Base-by-base conservation (phyloP, 169 alveolate genomes). In the Eimeria maxima region DNA sequence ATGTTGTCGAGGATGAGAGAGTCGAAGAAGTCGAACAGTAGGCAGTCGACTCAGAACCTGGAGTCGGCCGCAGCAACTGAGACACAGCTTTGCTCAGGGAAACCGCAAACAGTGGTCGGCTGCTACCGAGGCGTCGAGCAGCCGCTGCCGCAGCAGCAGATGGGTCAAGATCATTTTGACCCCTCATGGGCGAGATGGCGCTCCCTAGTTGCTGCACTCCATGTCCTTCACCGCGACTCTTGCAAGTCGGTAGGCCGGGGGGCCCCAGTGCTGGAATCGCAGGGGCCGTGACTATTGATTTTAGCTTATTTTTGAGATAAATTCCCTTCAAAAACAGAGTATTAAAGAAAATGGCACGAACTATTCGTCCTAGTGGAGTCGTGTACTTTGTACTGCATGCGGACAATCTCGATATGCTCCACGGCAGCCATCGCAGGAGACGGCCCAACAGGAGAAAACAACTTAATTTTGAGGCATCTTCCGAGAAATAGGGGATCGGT, bases 81-180 rank as follows among this genome's bases (percentile, higher is more conserved):
- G 93, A 87, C 67, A 87, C 81, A 6, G 93, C 93, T 8, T 42
- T 47, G 83, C 65, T 33, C 29, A 87, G 45, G 42, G 93, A 87
- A 20, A 87, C 93, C 14, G 93, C 93, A 44, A 33, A 87, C 81
- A 87, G 81, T 22, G 93, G 93, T 47, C 81, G 65, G 65, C 20
- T 18, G 93, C 93, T 87, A 81, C 93, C 24, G 65, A 87, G 81
- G 65, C 93, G 93, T 24, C 80, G 93, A 22, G 44, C 93, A 16
- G 91, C 91, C n/a, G 93, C 93, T 13, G 93, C 93, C 78, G 81
- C 78, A 33, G 93, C 93, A 60, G 81, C 93, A 38, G 27, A 65
- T 33, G 74, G 92, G 42, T 27, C 69, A 16, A 80, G 67, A 44
- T 38, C 55, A 27, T 53, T 27, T 73, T 73, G 83, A 16, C 53